Percentiles rank a stretch among this genome's conserved stretches.
Evolutionary conservation across 768 basidiomycete genomes (phyloP).

Genomic region (Tubosaeta sp.): DNA sequence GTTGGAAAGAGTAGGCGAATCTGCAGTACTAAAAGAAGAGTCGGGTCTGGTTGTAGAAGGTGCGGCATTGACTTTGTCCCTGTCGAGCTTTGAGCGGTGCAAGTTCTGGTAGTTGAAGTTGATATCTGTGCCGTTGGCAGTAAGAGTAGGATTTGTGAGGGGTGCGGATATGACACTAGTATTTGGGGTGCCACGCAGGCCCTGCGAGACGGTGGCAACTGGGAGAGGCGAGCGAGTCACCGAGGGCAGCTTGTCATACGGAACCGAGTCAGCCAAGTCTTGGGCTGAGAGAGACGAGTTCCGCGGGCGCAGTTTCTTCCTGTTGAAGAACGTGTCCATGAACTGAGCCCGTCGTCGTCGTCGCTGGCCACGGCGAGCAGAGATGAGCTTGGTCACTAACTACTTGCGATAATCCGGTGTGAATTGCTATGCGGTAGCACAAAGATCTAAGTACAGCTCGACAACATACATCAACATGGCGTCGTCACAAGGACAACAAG

Average conservation of each 20-base stretch:
- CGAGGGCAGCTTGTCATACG: slow-evolving; percentile 60
- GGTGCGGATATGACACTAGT: slow-evolving; percentile 65
- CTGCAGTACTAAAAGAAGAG: slow-evolving; percentile 52
- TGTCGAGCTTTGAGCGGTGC: slow-evolving; percentile 47
- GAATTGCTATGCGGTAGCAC: slow-evolving; percentile 4
- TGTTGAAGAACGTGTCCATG: slow-evolving; percentile 68
- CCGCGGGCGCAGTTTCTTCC: slow-evolving; percentile 55
- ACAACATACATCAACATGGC: slow-evolving; percentile 25
- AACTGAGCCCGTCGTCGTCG: slow-evolving; percentile 7
- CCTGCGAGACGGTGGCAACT: slow-evolving; percentile 52
- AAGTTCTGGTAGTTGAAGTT: slow-evolving; percentile 58
- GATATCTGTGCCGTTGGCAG: slow-evolving; percentile 65
- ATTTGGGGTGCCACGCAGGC: slow-evolving; percentile 37
- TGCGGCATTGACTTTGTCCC: slow-evolving; percentile 41
- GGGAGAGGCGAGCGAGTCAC: slow-evolving; percentile 58
- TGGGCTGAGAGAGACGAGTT: slow-evolving; percentile 58
- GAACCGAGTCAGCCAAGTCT: slow-evolving; percentile 66
- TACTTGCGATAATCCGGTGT: background rate
- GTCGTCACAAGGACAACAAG: slow-evolving; percentile 25
- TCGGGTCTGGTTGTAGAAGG: slow-evolving; percentile 35
- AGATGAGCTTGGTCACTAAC: background rate
- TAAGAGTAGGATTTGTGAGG: slow-evolving; percentile 78
- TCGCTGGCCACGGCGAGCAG: slow-evolving; percentile 8
- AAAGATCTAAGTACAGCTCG: slow-evolving; percentile 3
- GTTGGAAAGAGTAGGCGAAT: slow-evolving; percentile 57